phyloP scores from a whole-genome alignment of 306 rosid species.

The Lathyrus oleraceus region DNA sequence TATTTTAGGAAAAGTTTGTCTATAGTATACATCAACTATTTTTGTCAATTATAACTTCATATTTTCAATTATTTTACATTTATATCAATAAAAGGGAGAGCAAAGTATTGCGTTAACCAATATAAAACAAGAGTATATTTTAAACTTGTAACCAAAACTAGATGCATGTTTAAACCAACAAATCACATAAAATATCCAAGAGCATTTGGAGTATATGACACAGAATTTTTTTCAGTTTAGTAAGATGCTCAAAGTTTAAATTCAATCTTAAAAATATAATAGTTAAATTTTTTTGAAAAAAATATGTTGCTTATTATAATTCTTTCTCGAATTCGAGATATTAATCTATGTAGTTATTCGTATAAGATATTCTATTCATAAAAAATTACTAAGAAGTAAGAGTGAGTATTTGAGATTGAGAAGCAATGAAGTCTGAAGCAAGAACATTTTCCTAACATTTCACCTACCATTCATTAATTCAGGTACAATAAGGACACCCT shows the following conservation, averaged over 20 bases:
- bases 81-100: not conserved
- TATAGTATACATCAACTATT: not conserved
- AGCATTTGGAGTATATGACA: no score
- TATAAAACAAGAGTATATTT: not conserved
- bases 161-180: not conserved
- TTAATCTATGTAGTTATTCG: no score
- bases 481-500: not conserved
- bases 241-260: no score
- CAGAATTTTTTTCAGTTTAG: no score
- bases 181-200: no score
- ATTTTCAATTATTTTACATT: not conserved
- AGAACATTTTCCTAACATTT: not conserved
- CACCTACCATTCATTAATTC: not conserved
- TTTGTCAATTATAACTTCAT: not conserved
- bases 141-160: not conserved
- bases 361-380: no score
- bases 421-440: not conserved
- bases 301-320: no score
- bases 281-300: no score
- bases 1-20: not conserved
- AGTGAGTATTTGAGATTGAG: not conserved
- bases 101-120: not conserved
- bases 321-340: no score
- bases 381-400: not conserved
- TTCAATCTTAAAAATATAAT: no score